Base-by-base conservation (phyloP, 1,139 yeast species). In the Barnettozyma hawaiiensis region DNA sequence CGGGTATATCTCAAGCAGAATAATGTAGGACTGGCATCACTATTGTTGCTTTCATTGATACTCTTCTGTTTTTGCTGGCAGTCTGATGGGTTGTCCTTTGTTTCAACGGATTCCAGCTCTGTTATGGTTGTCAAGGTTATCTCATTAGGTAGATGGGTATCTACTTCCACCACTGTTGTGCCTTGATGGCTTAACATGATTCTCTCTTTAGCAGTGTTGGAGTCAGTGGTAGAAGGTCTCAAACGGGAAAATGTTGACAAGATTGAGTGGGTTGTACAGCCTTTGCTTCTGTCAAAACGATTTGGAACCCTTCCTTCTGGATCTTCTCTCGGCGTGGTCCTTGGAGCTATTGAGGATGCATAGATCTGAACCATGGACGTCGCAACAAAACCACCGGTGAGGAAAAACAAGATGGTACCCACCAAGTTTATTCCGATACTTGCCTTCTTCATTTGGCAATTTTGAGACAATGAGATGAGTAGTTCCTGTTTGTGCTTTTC, bases 361-460 rank as follows among this genome's bases (percentile, higher is more conserved):
- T 26, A 26, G 18, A 35, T 15, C 8, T 28, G 26, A 14, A 33
- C 5, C 2, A 35, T 10, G 12, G 38, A 40, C 3, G 32, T 22
- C 5, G 28, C 35, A 8, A 46, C 41, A 3, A 42, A 12, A 7
- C 49, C 47, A 16, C 41, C 34, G 16, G 40, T 38, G 6, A 40
- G 15, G 11, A 46, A 33, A 20, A 42, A 44, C n/a, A 39, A 21
- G 15, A 39, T n/a, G 16, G 41, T 37, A 2, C 41, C 42, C 14
- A 43, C 16, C 10, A 34, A 37, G 18, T 39, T 38, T 1, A 43
- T 9, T 21, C 32, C 45, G 18, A 45, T 47, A 15, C 40, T 42
- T 0, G 42, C 41, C 20, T 42, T 47, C 21, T 47, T 47, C 33
- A 47, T 35, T 7, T 32, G 37, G 19, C 47, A 47, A 28, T 47